These are phyloP conservation scores for Cadophora luteo-olivacea DNA, from an alignment of 2,329 filamentous ascomycete genomes.

Conservation along the genomic window DNA sequence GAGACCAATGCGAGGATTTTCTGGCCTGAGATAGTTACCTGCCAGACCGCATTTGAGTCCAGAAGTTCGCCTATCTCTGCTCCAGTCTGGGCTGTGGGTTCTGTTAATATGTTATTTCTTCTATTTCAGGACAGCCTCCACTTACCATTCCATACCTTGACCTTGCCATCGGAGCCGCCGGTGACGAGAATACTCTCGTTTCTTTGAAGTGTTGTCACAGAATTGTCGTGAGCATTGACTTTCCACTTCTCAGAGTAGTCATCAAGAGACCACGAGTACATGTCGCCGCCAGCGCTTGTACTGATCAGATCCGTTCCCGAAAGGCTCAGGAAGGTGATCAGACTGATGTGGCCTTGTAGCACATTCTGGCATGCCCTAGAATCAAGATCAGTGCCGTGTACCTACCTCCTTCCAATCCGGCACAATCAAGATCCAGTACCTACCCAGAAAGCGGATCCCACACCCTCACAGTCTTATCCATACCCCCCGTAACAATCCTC, in stretches of 20 bases:
- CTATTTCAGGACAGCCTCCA: background rate
- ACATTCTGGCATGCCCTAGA: background rate
- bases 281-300: conserved; percentile 92
- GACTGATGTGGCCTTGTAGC: background rate
- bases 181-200: conserved; percentile 43
- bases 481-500: conserved; percentile 87
- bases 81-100: conserved; percentile 51
- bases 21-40: conserved; percentile 94
- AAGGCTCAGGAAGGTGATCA: conserved; percentile 82
- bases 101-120: background rate
- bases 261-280: conserved; percentile 90
- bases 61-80: conserved; percentile 83
- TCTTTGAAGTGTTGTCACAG: conserved; percentile 92
- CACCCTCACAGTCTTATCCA: conserved; percentile 92
- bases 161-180: conserved; percentile 89
- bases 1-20: conserved; percentile 93
- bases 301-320: conserved; percentile 92
- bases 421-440: conserved; percentile 25
- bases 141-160: conserved; percentile 69
- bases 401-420: background rate
- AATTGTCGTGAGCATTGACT: conserved; percentile 93
- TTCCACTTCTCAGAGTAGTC: conserved; percentile 62
- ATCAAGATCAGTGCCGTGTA: background rate
- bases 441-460: conserved; percentile 89
- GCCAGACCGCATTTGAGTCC: conserved; percentile 95